These are phyloP conservation scores for Diospyros lotus DNA, from an alignment of 148 eudicot species.

Conservation along the genomic window DNA sequence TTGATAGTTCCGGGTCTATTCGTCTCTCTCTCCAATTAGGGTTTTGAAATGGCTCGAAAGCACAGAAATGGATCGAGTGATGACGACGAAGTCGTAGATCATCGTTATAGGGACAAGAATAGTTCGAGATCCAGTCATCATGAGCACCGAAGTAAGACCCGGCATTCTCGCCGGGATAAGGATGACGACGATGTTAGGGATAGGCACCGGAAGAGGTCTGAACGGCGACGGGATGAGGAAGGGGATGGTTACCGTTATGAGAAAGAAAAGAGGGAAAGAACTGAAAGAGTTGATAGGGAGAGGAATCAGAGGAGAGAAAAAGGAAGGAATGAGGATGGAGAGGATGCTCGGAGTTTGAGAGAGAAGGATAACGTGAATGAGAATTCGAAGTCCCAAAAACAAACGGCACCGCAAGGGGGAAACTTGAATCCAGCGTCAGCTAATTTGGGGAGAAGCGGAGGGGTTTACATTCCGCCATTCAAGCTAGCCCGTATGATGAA, in stretches of 20 bases:
- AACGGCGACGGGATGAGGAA: conserved; percentile 9
- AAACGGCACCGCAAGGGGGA: conserved; percentile 10
- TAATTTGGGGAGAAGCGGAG: conserved; percentile 70
- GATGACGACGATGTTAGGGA: conserved; percentile 7
- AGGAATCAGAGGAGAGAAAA: conserved; percentile 17
- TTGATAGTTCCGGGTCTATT: too few species aligned
- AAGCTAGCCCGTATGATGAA: conserved; percentile 85
- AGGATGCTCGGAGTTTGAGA: conserved; percentile 10
- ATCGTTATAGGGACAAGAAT: too few species aligned
- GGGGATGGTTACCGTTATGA: conserved; percentile 9
- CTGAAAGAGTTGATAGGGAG: conserved; percentile 13
- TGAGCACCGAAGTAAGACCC: neutral
- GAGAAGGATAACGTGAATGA: conserved; percentile 18
- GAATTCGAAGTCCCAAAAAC: conserved; percentile 20
- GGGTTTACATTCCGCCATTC: conserved; percentile 84
- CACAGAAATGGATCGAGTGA: too few species aligned
- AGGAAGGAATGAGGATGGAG: conserved; percentile 15
- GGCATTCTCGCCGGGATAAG: neutral
- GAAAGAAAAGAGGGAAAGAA: conserved; percentile 19
- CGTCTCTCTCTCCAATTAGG: too few species aligned
- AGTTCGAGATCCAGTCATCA: too few species aligned
- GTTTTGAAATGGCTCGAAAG: too few species aligned
- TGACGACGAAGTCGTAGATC: too few species aligned
- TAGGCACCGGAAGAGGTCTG: neutral
- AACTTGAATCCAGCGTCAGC: conserved; percentile 17